phyloP scores from a whole-genome alignment of 2,329 filamentous ascomycete genomes.

The Aspergillus costaricaensis region DNA sequence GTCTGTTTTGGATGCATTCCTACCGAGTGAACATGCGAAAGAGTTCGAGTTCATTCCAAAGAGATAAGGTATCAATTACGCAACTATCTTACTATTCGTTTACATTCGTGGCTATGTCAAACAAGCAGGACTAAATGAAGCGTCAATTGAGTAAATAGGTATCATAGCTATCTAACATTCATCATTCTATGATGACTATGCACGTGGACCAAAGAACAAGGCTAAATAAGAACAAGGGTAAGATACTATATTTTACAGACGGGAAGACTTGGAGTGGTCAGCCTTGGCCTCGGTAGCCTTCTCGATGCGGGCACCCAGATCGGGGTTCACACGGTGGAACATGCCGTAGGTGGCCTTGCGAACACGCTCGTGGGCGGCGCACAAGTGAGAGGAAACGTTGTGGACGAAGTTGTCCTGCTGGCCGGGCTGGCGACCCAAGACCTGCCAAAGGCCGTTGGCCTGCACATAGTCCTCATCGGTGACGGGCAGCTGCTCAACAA shows the following conservation, averaged over 20 bases:
- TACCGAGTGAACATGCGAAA: too few relatives aligned
- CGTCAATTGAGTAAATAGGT: not conserved
- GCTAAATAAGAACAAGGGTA: not conserved
- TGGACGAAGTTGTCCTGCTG: conserved; percentile 64
- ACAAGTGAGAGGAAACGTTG: conserved; percentile 62
- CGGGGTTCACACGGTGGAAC: conserved; percentile 59
- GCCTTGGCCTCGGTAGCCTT: conserved; percentile 52
- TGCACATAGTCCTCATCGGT: conserved; percentile 50
- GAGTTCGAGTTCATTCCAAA: too few relatives aligned
- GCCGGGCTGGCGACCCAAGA: conserved; percentile 48
- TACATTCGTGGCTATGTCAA: not conserved
- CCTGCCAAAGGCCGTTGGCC: conserved; percentile 47
- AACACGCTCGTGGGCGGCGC: conserved; percentile 56
- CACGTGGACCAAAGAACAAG: not conserved
- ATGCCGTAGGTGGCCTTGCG: conserved; percentile 62
- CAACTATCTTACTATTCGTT: too few relatives aligned
- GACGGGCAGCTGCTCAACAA: conserved; percentile 45
- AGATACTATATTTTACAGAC: conserved; percentile 26
- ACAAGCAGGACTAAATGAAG: not conserved
- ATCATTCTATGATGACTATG: not conserved
- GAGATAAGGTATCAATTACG: too few relatives aligned
- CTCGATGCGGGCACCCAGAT: conserved; percentile 56
- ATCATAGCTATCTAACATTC: not conserved
- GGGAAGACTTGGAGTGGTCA: conserved; percentile 24
- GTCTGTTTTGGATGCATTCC: not conserved